phyloP scores from a whole-genome alignment of 805 yeast species.

The Komagataella phaffii region DNA sequence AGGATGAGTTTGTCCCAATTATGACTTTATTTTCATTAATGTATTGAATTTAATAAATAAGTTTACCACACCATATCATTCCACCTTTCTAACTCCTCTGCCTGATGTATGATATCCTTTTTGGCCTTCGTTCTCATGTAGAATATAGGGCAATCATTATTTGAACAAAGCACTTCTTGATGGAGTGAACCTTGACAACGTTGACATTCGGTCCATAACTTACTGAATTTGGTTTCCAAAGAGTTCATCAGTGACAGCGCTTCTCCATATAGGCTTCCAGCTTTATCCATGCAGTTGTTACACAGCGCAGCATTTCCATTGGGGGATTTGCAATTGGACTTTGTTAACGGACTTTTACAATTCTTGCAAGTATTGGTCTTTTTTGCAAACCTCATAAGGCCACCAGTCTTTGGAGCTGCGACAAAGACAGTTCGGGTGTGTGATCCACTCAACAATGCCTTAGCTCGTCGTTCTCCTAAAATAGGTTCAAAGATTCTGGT shows the following conservation, averaged over 20 bases:
- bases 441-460: constrained; percentile 66
- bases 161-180: constrained; percentile 89
- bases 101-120: constrained; percentile 49
- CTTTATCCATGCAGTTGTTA: constrained; percentile 55
- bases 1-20: background rate
- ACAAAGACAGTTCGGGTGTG: constrained; percentile 71
- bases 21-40: background rate
- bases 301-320: constrained; percentile 60
- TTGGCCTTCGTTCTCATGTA: constrained; percentile 89
- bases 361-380: constrained; percentile 81
- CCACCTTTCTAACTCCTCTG: constrained; percentile 51
- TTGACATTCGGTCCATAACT: constrained; percentile 97
- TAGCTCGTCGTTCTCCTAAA: constrained; percentile 74
- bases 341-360: constrained; percentile 69
- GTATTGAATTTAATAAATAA: too few relatives aligned
- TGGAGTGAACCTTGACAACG: constrained; percentile 93
- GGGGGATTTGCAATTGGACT: constrained; percentile 15
- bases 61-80: constrained; percentile 43
- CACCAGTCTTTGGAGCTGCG: constrained; percentile 70
- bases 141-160: constrained; percentile 94
- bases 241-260: constrained; percentile 71
- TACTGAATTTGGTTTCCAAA: constrained; percentile 68
- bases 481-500: constrained; percentile 92
- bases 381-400: constrained; percentile 78
- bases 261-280: constrained; percentile 70